Base-by-base conservation (phyloP, 345 rosid genomes). In the Bretschneidera sinensis region DNA sequence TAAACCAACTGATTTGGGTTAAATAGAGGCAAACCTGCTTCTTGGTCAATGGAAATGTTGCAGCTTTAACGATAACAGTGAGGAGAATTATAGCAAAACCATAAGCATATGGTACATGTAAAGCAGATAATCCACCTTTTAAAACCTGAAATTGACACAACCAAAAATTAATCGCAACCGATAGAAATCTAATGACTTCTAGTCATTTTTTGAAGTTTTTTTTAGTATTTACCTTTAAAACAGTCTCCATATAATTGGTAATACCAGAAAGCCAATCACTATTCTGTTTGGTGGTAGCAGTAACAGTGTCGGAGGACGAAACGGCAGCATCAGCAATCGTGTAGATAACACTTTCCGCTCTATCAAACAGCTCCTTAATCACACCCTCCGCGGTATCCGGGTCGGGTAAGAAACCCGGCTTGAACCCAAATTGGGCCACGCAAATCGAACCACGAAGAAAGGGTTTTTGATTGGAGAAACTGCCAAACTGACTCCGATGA, bases 81-180 rank as follows among this genome's bases (percentile, higher is more conserved):
- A 92, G 77, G 7, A 92, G 84, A 66, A 92, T 87, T 64, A 92
- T 87, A 31, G 99, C 96, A 61, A 92, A 92, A 9, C 99, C 99
- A 68, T 92, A 92, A 0, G 97, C 71, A 54, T 89, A 89, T 0
- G 97, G 95, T 13, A 84, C 86, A 58, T 89, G 85, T 59, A 92
- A 21, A 74, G 87, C 57, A 21, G 97, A 83, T 15, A 92, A 62
- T 63, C 97, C 97, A 68, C 81, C 85, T 75, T 89, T 77, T 68
- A 92, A 79, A 69, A 92, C 86, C 98, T 92, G 81, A 63, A 72
- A 24, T 45, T 58, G 17, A 23, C 33, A 62, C 52, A 35, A 69
- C 45, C 22, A 52, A 52, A 52, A 33, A 35, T 5, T 16, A 45
- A 31, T 4, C 1, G 9, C 8, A 65, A 25, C 22, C 1, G 10